Evolutionary conservation across 805 yeast genomes (phyloP).

Genomic region (Candida ulmi): DNA sequence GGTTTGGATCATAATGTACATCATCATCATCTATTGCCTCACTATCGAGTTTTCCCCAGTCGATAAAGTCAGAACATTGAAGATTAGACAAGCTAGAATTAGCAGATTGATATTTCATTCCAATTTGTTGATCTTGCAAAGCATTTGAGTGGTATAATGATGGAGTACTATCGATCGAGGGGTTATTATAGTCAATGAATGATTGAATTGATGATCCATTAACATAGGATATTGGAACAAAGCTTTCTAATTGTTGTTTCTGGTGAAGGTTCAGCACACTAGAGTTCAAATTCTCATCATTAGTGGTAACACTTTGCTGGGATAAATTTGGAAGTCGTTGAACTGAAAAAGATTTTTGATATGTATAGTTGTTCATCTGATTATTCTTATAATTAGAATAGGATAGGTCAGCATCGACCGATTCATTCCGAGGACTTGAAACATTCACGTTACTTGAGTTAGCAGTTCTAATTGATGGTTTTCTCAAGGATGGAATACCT

Average conservation of each 20-base stretch:
- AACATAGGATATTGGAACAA: not conserved
- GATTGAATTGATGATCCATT: not conserved
- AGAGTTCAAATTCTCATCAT: not conserved
- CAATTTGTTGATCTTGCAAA: not conserved
- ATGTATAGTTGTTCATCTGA: too few relatives aligned
- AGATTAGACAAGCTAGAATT: not conserved
- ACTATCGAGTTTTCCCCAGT: not conserved
- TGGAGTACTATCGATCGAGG: not conserved
- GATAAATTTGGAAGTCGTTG: not conserved
- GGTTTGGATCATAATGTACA: too few relatives aligned
- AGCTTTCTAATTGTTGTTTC: not conserved
- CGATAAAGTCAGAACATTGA: not conserved
- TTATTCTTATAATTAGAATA: too few relatives aligned
- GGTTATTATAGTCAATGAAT: not conserved
- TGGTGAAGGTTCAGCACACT: not conserved
- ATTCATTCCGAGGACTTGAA: too few relatives aligned
- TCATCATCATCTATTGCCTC: not conserved
- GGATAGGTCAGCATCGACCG: too few relatives aligned
- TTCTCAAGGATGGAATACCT: constrained; percentile 6
- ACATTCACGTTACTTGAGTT: too few relatives aligned
- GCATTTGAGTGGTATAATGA: not conserved
- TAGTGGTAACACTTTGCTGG: not conserved
- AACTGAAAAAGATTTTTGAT: not conserved
- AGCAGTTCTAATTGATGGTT: not conserved
- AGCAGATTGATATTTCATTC: not conserved